phyloP scores from a whole-genome alignment of 257 asterid species.

The Solanum peruvianum region DNA sequence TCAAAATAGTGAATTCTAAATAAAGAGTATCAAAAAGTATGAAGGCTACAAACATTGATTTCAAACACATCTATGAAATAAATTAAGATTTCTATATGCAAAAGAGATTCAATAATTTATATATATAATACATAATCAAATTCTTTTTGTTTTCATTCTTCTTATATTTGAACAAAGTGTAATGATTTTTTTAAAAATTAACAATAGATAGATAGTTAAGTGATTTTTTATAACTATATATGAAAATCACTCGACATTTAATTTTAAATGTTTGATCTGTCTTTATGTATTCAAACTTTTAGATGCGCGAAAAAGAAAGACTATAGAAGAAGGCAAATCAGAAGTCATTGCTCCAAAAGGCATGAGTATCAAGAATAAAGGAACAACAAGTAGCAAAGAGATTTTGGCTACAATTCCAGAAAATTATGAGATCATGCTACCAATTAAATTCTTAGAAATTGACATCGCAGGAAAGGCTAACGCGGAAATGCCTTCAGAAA shows the following conservation, averaged over 20 bases:
- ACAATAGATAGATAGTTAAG: not conserved
- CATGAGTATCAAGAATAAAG: not conserved
- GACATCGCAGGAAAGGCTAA: not conserved
- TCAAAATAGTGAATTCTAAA: not conserved
- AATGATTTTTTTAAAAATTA: not conserved
- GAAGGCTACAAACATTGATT: not conserved
- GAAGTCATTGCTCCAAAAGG: not conserved
- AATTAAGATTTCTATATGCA: not conserved
- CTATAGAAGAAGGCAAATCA: not conserved
- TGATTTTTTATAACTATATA: no score
- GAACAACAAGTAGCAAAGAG: not conserved
- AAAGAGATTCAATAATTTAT: not conserved
- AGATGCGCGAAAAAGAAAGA: not conserved
- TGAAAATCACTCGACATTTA: not conserved
- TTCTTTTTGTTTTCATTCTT: no score
- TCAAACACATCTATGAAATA: no score
- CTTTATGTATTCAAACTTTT: not conserved
- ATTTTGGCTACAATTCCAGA: not conserved
- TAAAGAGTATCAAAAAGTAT: no score
- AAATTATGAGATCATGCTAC: not conserved
- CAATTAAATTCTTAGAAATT: no score
- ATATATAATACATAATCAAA: not conserved
- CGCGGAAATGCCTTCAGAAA: not conserved
- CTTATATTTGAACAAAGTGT: not conserved
- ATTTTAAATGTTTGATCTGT: no score